phyloP scores from a whole-genome alignment of 805 yeast species.

The Candida ponderosae region DNA sequence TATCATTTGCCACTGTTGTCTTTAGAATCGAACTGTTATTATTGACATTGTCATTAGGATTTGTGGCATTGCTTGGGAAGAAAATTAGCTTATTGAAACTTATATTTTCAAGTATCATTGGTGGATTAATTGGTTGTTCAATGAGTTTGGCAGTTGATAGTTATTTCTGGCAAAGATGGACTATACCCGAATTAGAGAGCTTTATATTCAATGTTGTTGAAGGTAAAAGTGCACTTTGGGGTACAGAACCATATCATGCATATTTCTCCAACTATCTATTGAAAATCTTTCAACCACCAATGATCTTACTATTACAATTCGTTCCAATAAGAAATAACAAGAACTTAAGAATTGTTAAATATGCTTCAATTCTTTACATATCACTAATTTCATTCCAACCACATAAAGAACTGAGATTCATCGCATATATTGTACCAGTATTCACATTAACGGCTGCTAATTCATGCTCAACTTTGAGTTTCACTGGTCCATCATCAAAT shows the following conservation, averaged over 20 bases:
- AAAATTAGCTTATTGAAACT: slow-evolving; percentile 36
- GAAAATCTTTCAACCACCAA: slow-evolving; percentile 39
- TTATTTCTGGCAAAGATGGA: slow-evolving; percentile 57
- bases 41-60: slow-evolving; percentile 40
- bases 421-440: slow-evolving; percentile 67
- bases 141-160: slow-evolving; percentile 54
- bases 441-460: slow-evolving; percentile 47
- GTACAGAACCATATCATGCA: slow-evolving; percentile 63
- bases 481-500: slow-evolving; percentile 5
- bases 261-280: slow-evolving; percentile 46
- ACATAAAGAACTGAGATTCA: slow-evolving; percentile 93
- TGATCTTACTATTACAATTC: slow-evolving; percentile 30
- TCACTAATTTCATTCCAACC: slow-evolving; percentile 68
- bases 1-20: slow-evolving; percentile 57
- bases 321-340: slow-evolving; percentile 19
- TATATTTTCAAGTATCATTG: slow-evolving; percentile 34
- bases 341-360: slow-evolving; percentile 35
- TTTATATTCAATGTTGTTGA: slow-evolving; percentile 69
- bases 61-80: slow-evolving; percentile 36
- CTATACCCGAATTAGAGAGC: slow-evolving; percentile 72
- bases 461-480: slow-evolving; percentile 18
- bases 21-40: slow-evolving; percentile 68
- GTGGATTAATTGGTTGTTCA: slow-evolving; percentile 43
- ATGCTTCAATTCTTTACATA: slow-evolving; percentile 50
- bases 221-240: slow-evolving; percentile 78